phyloP scores from a whole-genome alignment of 306 rosid species.

The Sicyos baderoa region DNA sequence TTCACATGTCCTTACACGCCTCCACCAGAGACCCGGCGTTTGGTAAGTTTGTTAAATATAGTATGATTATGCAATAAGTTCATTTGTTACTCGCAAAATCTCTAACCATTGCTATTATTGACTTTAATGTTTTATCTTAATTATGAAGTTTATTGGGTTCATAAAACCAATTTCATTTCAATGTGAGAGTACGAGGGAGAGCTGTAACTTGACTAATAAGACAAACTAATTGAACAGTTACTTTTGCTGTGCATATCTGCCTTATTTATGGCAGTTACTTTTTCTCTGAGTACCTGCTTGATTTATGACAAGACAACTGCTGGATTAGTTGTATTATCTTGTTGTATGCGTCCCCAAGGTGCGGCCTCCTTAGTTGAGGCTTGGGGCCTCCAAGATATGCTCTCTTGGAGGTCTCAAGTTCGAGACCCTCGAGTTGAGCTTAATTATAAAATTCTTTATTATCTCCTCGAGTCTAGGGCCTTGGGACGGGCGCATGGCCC shows the following conservation, averaged over 20 bases:
- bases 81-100: background rate
- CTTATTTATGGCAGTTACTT: background rate
- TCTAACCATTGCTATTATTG: conserved; percentile 5
- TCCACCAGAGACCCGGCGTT: conserved; percentile 73
- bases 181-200: background rate
- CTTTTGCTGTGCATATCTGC: background rate
- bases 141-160: background rate
- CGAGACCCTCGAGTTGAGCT: too few relatives aligned
- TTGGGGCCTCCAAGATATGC: too few relatives aligned
- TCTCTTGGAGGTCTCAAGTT: too few relatives aligned
- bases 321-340: background rate
- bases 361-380: too few relatives aligned
- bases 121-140: background rate
- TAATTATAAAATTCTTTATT: too few relatives aligned
- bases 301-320: background rate
- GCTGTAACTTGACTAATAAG: background rate
- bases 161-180: background rate
- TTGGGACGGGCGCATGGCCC: too few relatives aligned
- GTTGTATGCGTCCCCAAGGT: too few relatives aligned
- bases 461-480: too few relatives aligned
- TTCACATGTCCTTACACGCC: conserved; percentile 83
- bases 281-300: background rate
- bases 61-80: conserved; percentile 18
- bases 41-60: conserved; percentile 50
- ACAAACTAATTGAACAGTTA: background rate